phyloP scores from a whole-genome alignment of 352 stramenopile species.

The Halophytophthora polymorphica region DNA sequence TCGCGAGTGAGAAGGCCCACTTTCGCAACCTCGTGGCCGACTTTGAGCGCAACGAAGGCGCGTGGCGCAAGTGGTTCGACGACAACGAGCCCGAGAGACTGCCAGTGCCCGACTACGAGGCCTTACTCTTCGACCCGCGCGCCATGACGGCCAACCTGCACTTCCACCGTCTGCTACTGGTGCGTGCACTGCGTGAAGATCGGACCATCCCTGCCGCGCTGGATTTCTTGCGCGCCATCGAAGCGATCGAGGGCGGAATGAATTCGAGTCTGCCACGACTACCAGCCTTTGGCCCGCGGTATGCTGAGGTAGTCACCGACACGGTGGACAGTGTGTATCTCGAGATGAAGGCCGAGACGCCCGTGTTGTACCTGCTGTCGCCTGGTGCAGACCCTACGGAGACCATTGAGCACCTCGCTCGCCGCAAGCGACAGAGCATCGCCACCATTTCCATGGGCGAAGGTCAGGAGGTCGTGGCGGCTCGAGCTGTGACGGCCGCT shows the following conservation, averaged over 20 bases:
- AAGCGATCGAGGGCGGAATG: constrained; percentile 48
- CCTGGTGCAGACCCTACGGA: constrained; percentile 72
- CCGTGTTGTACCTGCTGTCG: constrained; percentile 71
- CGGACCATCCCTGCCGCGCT: constrained; percentile 66
- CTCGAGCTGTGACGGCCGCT: constrained; percentile 46
- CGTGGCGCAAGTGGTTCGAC: constrained; percentile 78
- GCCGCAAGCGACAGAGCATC: constrained; percentile 65
- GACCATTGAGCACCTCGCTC: constrained; percentile 60
- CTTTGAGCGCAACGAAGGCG: constrained; percentile 62
- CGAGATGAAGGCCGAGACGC: constrained; percentile 63
- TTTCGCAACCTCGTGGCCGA: constrained; percentile 65
- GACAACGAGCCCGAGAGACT: constrained; percentile 72
- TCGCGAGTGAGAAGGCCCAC: constrained; percentile 60
- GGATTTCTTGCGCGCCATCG: constrained; percentile 63
- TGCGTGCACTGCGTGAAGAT: constrained; percentile 69
- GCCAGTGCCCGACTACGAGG: constrained; percentile 67
- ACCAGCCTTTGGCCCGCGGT: constrained; percentile 58
- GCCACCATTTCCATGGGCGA: constrained; percentile 80
- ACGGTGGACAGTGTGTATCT: constrained; percentile 67
- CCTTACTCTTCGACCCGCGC: constrained; percentile 57
- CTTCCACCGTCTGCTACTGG: constrained; percentile 68
- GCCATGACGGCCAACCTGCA: constrained; percentile 60
- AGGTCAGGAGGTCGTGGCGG: constrained; percentile 60
- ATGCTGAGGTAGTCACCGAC: constrained; percentile 64
- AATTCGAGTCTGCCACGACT: constrained; percentile 28